Conservation (phyloP, 2,329 filamentous ascomycete species). For the Thelonectria rubi region DNA sequence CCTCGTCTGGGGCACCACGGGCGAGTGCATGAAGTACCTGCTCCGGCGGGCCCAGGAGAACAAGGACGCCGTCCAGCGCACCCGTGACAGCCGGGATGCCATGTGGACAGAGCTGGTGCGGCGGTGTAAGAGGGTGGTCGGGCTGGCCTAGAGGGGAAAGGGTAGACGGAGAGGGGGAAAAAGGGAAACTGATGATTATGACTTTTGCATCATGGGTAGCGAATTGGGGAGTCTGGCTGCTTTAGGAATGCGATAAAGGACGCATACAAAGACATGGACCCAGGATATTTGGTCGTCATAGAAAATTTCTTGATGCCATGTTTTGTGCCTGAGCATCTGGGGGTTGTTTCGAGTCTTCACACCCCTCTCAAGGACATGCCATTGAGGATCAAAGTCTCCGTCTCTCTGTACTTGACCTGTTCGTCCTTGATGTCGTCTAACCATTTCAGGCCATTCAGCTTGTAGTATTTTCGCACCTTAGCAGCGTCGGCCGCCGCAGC, state of each 20-base stretch:
- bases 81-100: slow-evolving; percentile 67
- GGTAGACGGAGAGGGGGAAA: slow-evolving; percentile 24
- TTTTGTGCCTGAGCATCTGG: neutral
- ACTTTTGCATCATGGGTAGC: slow-evolving; percentile 43
- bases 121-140: slow-evolving; percentile 57
- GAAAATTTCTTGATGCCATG: slow-evolving; percentile 13
- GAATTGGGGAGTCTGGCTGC: slow-evolving; percentile 41
- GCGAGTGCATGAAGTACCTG: slow-evolving; percentile 88
- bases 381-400: slow-evolving; percentile 76
- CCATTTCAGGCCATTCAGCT: slow-evolving; percentile 71
- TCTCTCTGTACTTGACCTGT: slow-evolving; percentile 57
- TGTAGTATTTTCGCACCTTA: slow-evolving; percentile 86
- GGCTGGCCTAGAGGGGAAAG: slow-evolving; percentile 43
- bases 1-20: slow-evolving; percentile 73
- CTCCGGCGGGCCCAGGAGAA: slow-evolving; percentile 72
- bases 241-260: slow-evolving; percentile 37
- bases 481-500: slow-evolving; percentile 67
- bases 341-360: slow-evolving; percentile 30
- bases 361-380: slow-evolving; percentile 71
- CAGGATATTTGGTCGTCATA: slow-evolving; percentile 35
- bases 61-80: slow-evolving; percentile 72
- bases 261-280: slow-evolving; percentile 42
- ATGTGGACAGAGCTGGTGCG: slow-evolving; percentile 70
- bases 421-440: slow-evolving; percentile 57
- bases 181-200: slow-evolving; percentile 34